Conservation (phyloP, 139 green algal species). For the Axilococcus clingmanii region DNA sequence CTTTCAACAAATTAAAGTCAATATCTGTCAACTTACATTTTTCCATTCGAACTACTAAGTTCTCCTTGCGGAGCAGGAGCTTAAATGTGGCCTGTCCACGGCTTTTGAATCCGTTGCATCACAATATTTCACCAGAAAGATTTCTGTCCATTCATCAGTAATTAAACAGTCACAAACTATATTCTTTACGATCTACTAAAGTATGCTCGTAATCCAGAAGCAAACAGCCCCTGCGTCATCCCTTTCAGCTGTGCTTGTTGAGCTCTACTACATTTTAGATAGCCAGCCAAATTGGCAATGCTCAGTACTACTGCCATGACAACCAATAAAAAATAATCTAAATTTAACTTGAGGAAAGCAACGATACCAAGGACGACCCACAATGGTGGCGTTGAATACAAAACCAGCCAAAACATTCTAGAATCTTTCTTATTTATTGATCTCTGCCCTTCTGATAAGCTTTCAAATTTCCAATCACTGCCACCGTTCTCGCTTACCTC, state of each 20-base stretch:
- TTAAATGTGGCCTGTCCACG: too few relatives aligned
- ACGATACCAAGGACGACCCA: constrained; percentile 59
- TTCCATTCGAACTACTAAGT: too few relatives aligned
- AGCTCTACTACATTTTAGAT: constrained; percentile 82
- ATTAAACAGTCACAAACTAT: neutral
- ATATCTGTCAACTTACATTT: too few relatives aligned
- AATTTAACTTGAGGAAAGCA: constrained; percentile 52
- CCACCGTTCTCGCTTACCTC: constrained; percentile 85
- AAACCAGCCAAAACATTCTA: constrained; percentile 59
- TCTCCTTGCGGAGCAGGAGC: too few relatives aligned
- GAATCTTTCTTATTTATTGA: constrained; percentile 58
- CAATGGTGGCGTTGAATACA: constrained; percentile 42
- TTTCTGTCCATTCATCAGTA: too few relatives aligned
- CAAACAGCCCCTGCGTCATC: constrained; percentile 3
- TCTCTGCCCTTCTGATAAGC: constrained; percentile 58
- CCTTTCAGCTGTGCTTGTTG: constrained; percentile 35
- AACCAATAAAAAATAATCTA: constrained; percentile 79
- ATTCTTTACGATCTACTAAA: constrained; percentile 8
- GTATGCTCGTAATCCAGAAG: constrained; percentile 6
- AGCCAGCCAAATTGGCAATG: constrained; percentile 71
- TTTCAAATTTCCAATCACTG: constrained; percentile 88
- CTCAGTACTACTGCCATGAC: constrained; percentile 68
- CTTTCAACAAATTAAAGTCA: too few relatives aligned
- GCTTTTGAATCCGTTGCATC: too few relatives aligned
- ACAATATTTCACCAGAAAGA: too few relatives aligned